Evolutionary conservation across 352 stramenopile genomes (phyloP).

Genomic region (Blastocystis sp.): DNA sequence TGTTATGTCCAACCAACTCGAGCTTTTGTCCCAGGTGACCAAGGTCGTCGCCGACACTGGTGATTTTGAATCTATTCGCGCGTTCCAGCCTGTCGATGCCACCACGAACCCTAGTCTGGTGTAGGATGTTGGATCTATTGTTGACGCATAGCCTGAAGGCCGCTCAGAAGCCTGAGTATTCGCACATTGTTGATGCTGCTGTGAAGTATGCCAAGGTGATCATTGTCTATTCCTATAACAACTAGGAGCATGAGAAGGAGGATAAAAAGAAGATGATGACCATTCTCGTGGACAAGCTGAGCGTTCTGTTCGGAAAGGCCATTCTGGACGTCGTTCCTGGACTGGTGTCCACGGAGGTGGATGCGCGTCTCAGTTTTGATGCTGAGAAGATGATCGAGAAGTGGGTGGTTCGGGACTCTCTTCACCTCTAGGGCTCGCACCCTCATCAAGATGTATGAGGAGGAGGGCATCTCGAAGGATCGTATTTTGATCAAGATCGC

Average conservation of each 20-base stretch:
- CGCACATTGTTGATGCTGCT: constrained; percentile 83
- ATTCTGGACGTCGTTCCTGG: constrained; percentile 89
- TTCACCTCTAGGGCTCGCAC: constrained; percentile 62
- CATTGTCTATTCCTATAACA: background rate
- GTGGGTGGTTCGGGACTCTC: background rate
- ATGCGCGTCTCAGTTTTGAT: constrained; percentile 81
- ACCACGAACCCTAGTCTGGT: constrained; percentile 97
- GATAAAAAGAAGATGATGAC: constrained; percentile 75
- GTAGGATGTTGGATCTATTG: constrained; percentile 62
- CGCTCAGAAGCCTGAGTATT: constrained; percentile 84
- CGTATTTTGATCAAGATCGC: constrained; percentile 93
- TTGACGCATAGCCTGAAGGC: constrained; percentile 69
- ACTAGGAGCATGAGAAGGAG: constrained; percentile 57
- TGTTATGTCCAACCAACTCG: constrained; percentile 66
- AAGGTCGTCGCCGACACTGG: constrained; percentile 93
- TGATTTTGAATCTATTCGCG: constrained; percentile 71
- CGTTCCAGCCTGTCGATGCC: constrained; percentile 62
- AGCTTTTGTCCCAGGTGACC: constrained; percentile 88
- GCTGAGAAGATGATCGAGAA: constrained; percentile 60
- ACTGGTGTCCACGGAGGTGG: constrained; percentile 94
- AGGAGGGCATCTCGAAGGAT: constrained; percentile 80
- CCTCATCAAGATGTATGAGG: constrained; percentile 92
- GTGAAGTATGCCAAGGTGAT: constrained; percentile 77
- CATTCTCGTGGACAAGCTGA: constrained; percentile 89
- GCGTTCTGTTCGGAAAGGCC: constrained; percentile 90